Evolutionary conservation across 1,284 basidiomycete genomes (phyloP), one percentile per base, ranked within the genome.

Genomic region (Cerioporus squamosus): DNA sequence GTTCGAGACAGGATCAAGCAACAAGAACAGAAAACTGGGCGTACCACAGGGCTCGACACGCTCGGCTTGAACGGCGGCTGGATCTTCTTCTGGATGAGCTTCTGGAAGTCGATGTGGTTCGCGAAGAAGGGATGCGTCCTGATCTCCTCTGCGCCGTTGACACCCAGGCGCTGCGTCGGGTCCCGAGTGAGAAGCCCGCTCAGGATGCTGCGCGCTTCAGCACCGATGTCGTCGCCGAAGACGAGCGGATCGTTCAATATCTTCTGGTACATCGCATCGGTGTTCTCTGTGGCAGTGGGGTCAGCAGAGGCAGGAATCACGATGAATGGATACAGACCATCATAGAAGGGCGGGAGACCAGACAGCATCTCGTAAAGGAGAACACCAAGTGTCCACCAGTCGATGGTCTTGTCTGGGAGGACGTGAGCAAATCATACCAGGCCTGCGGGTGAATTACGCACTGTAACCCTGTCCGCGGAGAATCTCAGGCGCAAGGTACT

Each of bases 351-450:
- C 26, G 97, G 97, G 9, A 99, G 84, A 20, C 90, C 90, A 51
- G 91, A 85, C 44, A 98, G 83, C 97, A 99, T 99, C 78, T 99
- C 97, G 73, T 97, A 99, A 44, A 99, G 80, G 33, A 99, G 80
- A 7, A 99, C 96, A 57, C 97, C 97, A 10, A 99, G 84, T 3
- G 97, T 99, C 97, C 97, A 99, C 97, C 97, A 99, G 75, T 99
- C 97, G 59, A 99, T 97, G 14, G 91, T 92, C 78, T 97, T 97
- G 74, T 87, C 90, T 91, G 59, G 14, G 36, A 14, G 26, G n/a
- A 39, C 40, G 23, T 48, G 44, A 52, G 53, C 22, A 36, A 17
- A 36, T 10, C 36, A 82, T 82, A 10, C 33, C 24, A 50, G 52
- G 38, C 43, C 46, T 20, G 12, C 17, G 3, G 4, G 33, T 31